phyloP scores from a whole-genome alignment of 306 rosid genomes.

The Geum urbanum region DNA sequence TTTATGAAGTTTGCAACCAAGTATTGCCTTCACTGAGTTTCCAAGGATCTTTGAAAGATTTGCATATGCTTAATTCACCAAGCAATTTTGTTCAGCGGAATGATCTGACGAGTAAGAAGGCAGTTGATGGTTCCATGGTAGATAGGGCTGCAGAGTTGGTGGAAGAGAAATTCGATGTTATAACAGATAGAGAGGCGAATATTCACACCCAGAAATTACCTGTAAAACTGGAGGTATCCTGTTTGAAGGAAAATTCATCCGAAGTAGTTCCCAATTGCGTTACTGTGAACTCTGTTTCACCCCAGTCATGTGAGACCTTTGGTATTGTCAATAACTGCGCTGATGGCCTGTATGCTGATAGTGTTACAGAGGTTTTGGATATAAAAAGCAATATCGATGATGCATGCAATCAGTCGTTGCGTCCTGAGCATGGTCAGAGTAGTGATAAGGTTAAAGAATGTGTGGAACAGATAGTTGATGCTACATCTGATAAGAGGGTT shows the following conservation, averaged over 20 bases:
- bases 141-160: slow-evolving; percentile 12
- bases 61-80: slow-evolving; percentile 38
- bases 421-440: slow-evolving; percentile 38
- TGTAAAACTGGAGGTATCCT: slow-evolving; percentile 31
- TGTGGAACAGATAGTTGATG: slow-evolving; percentile 27
- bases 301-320: slow-evolving; percentile 38
- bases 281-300: slow-evolving; percentile 34
- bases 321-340: slow-evolving; percentile 12
- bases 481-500: slow-evolving; percentile 20
- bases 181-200: slow-evolving; percentile 24
- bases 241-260: slow-evolving; percentile 34
- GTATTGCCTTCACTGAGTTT: slow-evolving; percentile 32
- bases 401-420: slow-evolving; percentile 26
- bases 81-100: slow-evolving; percentile 25
- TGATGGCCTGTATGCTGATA: slow-evolving; percentile 30
- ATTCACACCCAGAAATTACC: slow-evolving; percentile 25
- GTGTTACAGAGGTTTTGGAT: slow-evolving; percentile 30
- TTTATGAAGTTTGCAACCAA: slow-evolving; percentile 34
- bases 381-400: slow-evolving; percentile 31
- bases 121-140: slow-evolving; percentile 13
- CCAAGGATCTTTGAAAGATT: slow-evolving; percentile 30
- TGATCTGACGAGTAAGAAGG: slow-evolving; percentile 30
- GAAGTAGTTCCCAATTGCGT: slow-evolving; percentile 26
- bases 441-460: slow-evolving; percentile 20
- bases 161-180: slow-evolving; percentile 22